A percentile compares a stretch with the other conserved stretches of the same genome.
phyloP scores from a whole-genome alignment of 495 filamentous ascomycete species.

The Penicillium antarcticum region DNA sequence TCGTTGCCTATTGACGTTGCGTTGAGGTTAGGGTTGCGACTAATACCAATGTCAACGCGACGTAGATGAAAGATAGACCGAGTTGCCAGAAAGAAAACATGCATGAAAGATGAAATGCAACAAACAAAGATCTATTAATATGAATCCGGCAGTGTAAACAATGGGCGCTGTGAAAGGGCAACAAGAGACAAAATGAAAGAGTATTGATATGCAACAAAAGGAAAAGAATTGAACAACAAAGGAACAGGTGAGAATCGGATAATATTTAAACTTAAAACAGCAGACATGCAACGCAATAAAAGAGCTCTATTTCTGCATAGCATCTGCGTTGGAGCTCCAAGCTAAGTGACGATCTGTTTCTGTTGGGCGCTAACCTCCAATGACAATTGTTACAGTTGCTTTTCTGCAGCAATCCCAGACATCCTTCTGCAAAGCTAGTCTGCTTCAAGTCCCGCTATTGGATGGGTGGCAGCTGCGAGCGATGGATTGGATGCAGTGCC shows the following conservation, averaged over 20 bases:
- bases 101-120: conserved; percentile 1
- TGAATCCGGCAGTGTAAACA: conserved; percentile 12
- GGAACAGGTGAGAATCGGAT: conserved; percentile 1
- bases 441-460: conserved; percentile 6
- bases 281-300: neutral
- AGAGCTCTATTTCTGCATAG: conserved; percentile 9
- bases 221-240: conserved; percentile 3
- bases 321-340: conserved; percentile 6
- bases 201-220: conserved; percentile 1
- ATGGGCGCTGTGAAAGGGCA: conserved; percentile 2
- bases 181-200: conserved; percentile 4
- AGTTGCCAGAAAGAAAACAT: neutral
- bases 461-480: neutral
- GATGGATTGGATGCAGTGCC: conserved; percentile 7
- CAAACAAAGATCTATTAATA: conserved; percentile 21
- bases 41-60: conserved; percentile 11
- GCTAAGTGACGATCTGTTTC: conserved; percentile 5
- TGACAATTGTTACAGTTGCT: neutral
- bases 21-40: neutral
- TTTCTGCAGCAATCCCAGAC: conserved; percentile 18
- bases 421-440: conserved; percentile 3
- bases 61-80: neutral
- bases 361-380: neutral
- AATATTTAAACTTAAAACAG: neutral
- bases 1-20: neutral